Evolutionary conservation across 176 grass and related monocot genomes (phyloP).

Genomic region (Musa beccarii): DNA sequence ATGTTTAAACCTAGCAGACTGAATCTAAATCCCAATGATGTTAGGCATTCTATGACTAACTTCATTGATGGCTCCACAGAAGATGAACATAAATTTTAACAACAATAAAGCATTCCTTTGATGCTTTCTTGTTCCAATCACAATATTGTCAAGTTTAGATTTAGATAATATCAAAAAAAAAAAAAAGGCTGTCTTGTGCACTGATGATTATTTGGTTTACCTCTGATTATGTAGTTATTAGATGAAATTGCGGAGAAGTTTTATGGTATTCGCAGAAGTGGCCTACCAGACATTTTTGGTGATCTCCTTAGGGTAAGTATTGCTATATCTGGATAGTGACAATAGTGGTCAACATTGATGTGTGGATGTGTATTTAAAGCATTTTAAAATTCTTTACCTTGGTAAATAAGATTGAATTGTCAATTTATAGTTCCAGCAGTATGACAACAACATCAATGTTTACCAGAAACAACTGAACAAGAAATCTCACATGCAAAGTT

Average conservation of each 20-base stretch:
- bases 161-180: too few relatives aligned
- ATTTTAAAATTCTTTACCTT: too few relatives aligned
- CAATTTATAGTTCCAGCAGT: neutral
- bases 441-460: neutral
- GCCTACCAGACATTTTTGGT: slow-evolving; percentile 79
- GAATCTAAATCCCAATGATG: too few relatives aligned
- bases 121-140: too few relatives aligned
- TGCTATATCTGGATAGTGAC: neutral
- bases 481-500: neutral
- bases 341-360: neutral
- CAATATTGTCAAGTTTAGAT: too few relatives aligned
- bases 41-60: too few relatives aligned
- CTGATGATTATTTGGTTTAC: neutral
- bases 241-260: slow-evolving; percentile 90
- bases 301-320: slow-evolving; percentile 81
- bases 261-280: slow-evolving; percentile 61
- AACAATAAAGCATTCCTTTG: too few relatives aligned
- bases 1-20: too few relatives aligned
- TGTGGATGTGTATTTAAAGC: neutral
- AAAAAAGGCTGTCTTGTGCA: too few relatives aligned
- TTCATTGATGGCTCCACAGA: too few relatives aligned
- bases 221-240: slow-evolving; percentile 50
- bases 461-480: neutral
- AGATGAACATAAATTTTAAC: too few relatives aligned
- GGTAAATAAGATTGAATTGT: too few relatives aligned